These are phyloP conservation scores for Flaveria robusta DNA, from an alignment of 129 eudicot genomes.

Conservation along the genomic window DNA sequence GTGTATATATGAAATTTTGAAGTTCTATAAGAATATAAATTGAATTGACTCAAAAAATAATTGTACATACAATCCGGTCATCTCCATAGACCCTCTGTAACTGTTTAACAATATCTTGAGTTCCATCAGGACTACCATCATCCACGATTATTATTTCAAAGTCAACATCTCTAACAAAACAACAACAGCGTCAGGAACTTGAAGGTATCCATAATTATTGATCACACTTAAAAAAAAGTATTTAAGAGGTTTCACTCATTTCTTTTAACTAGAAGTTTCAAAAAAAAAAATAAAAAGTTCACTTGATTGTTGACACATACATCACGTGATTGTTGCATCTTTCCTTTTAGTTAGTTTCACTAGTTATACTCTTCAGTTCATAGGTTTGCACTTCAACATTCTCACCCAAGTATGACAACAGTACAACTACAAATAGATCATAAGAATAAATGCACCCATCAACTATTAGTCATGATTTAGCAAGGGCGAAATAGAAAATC, in stretches of 20 bases:
- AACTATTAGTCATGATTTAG: not conserved
- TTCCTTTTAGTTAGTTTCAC: slow-evolving; percentile 12
- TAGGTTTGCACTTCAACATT: not conserved
- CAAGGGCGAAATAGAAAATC: not conserved
- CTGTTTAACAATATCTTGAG: slow-evolving; percentile 93
- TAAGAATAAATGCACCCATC: not conserved
- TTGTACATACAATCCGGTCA: slow-evolving; percentile 72
- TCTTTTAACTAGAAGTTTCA: not conserved
- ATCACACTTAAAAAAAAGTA: not conserved
- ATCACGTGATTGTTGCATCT: not conserved
- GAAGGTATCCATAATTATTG: not conserved
- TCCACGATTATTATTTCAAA: slow-evolving; percentile 90
- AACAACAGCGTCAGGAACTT: slow-evolving; percentile 6
- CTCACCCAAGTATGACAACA: not conserved
- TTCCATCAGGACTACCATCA: slow-evolving; percentile 99
- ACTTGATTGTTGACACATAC: not conserved
- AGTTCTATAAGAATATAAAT: not conserved
- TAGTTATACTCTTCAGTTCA: slow-evolving; percentile 1
- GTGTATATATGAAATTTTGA: not conserved
- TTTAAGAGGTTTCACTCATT: not conserved
- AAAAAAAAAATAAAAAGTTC: slow-evolving; percentile 9
- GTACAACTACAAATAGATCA: not conserved
- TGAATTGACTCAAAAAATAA: not conserved
- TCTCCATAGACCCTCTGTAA: slow-evolving; percentile 89
- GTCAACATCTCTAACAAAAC: slow-evolving; percentile 60